Base-by-base conservation (phyloP, 345 rosid species). In the Murraya paniculata region DNA sequence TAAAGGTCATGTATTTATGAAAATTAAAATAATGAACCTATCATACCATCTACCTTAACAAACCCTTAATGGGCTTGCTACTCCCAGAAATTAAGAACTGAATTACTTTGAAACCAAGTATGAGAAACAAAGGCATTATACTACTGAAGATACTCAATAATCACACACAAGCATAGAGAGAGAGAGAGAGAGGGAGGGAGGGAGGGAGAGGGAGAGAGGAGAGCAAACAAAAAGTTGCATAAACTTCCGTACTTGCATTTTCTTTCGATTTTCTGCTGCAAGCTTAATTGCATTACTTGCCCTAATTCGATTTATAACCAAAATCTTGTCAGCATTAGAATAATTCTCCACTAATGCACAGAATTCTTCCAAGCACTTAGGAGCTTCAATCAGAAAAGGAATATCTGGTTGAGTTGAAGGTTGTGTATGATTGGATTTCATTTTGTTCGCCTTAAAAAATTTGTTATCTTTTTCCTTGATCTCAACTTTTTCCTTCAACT, bases 211-310 rank as follows among this genome's bases (percentile, higher is more conserved):
- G 33, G 36, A 48, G 65, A 56, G 10, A 53, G 38, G 60, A 67
- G 5, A 68, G 58, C 21, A 74, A 35, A 67, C 5, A 38, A 70
- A 72, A 75, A 18, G 39, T 57, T 8, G 64, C 36, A 61, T 57
- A 77, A 78, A 5, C 39, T 57, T 60, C 10, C 82, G 48, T 90
- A 92, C 97, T 84, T 94, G 99, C 86, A 94, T 92, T 85, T 94
- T 96, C 88, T 91, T 96, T 71, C 97, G 87, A 87, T 96, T 96
- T 88, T 91, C 98, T 65, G 94, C 95, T 57, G 92, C 92, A 77
- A 92, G 91, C 75, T 89, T 87, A 80, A 91, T 90, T 61, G 97
- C 90, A 84, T 91, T 85, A 69, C 84, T 84, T 71, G 76, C 87
- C 57, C 90, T 89, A 78, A 96, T 92, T 81, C 98, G 90, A 79